Conservation (phyloP, 495 filamentous ascomycete genomes). For the Aspergillus carlsbadensis region DNA sequence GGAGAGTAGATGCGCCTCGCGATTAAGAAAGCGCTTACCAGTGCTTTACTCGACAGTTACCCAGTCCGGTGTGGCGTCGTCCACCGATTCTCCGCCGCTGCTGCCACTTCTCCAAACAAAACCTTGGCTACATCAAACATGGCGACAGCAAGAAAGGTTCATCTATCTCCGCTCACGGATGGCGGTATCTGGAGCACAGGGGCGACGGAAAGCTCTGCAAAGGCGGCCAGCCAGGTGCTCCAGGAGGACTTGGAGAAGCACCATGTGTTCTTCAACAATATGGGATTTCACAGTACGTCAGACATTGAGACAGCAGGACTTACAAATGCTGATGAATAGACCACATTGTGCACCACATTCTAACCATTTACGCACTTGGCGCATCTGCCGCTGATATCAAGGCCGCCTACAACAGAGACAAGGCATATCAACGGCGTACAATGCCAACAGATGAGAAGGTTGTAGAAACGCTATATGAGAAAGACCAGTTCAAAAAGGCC, state of each 20-base stretch:
- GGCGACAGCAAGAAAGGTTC: slow-evolving; percentile 64
- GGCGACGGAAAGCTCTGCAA: slow-evolving; percentile 57
- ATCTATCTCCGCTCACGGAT: slow-evolving; percentile 52
- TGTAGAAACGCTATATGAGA: slow-evolving; percentile 51
- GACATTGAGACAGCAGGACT: background rate
- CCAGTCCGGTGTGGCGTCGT: too few relatives aligned
- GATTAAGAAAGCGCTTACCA: too few relatives aligned
- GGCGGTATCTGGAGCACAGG: slow-evolving; percentile 52
- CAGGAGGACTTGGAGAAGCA: slow-evolving; percentile 72
- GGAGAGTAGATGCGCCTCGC: too few relatives aligned
- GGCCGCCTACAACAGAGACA: slow-evolving; percentile 57
- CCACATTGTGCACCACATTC: slow-evolving; percentile 72
- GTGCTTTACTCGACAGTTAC: too few relatives aligned
- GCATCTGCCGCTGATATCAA: slow-evolving; percentile 56
- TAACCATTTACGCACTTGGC: slow-evolving; percentile 72
- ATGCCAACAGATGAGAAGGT: slow-evolving; percentile 39
- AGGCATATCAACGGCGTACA: slow-evolving; percentile 57
- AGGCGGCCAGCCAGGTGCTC: slow-evolving; percentile 60
- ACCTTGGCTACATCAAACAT: slow-evolving; percentile 31
- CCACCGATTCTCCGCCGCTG: too few relatives aligned
- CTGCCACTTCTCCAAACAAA: too few relatives aligned
- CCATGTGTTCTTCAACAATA: slow-evolving; percentile 75
- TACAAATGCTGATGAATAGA: slow-evolving; percentile 28
- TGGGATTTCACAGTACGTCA: slow-evolving; percentile 65
- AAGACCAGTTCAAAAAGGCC: slow-evolving; percentile 48